Evolutionary conservation across 163 green algal genomes (phyloP), one percentile per base, ranked within the genome.

Genomic region (Prototheca wickerhamii): DNA sequence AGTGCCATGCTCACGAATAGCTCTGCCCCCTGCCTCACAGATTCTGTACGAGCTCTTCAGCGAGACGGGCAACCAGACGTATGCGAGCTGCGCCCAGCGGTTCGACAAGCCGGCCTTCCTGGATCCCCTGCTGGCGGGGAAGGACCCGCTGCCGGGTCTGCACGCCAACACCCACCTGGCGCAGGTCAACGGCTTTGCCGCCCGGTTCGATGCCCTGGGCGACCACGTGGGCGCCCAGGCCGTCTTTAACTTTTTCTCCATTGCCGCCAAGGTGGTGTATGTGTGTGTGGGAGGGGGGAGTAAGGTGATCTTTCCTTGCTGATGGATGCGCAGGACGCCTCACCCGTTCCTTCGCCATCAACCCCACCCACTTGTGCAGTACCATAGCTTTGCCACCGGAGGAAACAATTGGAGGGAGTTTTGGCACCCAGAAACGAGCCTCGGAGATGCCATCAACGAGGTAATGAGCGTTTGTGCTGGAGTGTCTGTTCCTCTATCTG

Each of bases 101-200:
- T 90, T 90, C 63, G 73, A 82, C 62, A 88, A 88, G 74, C 78
- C 73, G 2, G 58, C 46, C 37, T 90, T 84, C 50, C 77, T 58
- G n/a, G 43, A 75, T 25, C 70, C 73, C 4, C 68, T 90, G 49
- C 21, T 70, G 18, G 26, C 52, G 2, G 62, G 67, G 2, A 23
- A 57, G 21, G 83, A 90, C 64, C 32, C 69, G 3, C 62, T 90
- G 65, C 26, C 61, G 7, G 70, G 75, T 25, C 79, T 82, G 2
- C 82, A 88, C 51, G 83, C 83, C 50, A 90, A 90, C 77, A 90
- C 83, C 17, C 82, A 90, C 68, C 63, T 90, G 32, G 83, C 83
- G 40, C 79, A 88, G 79, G 79, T 87, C 34, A 81, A 84, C 37
- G 79, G 83, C 26, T 89, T 86, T 76, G 81, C 73, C 18, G 72